Base-by-base conservation (phyloP, 1,284 basidiomycete species). In the Waitea zeae region DNA sequence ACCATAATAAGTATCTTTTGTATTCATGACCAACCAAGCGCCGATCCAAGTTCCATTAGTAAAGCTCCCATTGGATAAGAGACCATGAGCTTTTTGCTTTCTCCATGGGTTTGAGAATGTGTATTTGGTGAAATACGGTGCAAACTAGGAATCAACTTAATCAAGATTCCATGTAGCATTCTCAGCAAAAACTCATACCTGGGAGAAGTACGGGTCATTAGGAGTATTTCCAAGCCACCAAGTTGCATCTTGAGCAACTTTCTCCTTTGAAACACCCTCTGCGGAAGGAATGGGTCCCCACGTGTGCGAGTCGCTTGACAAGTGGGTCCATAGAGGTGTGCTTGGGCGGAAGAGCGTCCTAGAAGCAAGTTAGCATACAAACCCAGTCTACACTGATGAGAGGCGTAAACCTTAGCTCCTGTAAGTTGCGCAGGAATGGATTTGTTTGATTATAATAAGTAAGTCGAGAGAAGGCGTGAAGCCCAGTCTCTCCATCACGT, bases 21-120 rank as follows among this genome's bases (percentile, higher is more conserved):
- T 45, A 37, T 49, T 50, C 2, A 48, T 39, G 6, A 51, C 48
- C 46, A 45, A 48, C 49, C 49, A 51, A 3, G 46, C 49, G 7
- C 44, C 48, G 20, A 46, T 31, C 12, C 40, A 31, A 12, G 38
- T 42, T 5, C 45, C 46, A 7, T 45, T 38, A 36, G 41, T n/a
- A n/a, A n/a, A n/a, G n/a, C n/a, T n/a, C n/a, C n/a, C n/a, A n/a
- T n/a, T n/a, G n/a, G n/a, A n/a, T n/a, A n/a, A 26, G n/a, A 26
- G 24, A 7, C 24, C 24, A 26, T 26, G 24, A n/a, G 24, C 24
- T 26, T 26, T 26, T 26, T n/a, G 24, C 7, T 26, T 9, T 26
- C 24, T 26, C 9, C n/a, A 26, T n/a, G 24, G 9, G 24, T 26
- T n/a, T n/a, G 24, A 7, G 9, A 26, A 26, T n/a, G n/a, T 26